Conservation (phyloP, 805 yeast genomes). For the Scheffersomyces spartinae region DNA sequence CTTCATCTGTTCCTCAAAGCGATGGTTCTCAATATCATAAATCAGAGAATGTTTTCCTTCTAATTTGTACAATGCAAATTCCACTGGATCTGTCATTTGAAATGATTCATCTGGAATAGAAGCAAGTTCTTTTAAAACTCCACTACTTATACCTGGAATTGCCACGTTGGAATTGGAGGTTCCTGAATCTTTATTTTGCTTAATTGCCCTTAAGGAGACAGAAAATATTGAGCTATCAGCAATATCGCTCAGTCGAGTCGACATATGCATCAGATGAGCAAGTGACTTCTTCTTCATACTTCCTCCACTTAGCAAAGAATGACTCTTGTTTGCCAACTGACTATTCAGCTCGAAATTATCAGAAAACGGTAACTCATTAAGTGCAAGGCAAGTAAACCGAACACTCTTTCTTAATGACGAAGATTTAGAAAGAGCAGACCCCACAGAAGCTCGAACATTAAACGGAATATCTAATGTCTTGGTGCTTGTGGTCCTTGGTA, state of each 20-base stretch:
- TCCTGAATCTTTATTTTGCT: slow-evolving; percentile 5
- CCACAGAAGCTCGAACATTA: slow-evolving; percentile 9
- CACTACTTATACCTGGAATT: slow-evolving; percentile 40
- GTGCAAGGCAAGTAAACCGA: slow-evolving; percentile 23
- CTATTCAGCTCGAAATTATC: too few relatives aligned
- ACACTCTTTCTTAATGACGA: slow-evolving; percentile 19
- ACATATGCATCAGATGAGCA: too few relatives aligned
- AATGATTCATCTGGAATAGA: slow-evolving; percentile 73
- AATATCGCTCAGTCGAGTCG: slow-evolving; percentile 15
- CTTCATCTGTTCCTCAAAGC: too few relatives aligned
- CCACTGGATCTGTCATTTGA: slow-evolving; percentile 56
- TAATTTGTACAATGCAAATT: slow-evolving; percentile 61
- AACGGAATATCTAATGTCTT: too few relatives aligned
- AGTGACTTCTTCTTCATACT: too few relatives aligned
- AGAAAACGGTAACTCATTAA: slow-evolving; percentile 28
- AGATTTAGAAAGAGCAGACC: slow-evolving; percentile 11
- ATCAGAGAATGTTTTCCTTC: slow-evolving; percentile 44
- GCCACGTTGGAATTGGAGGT: slow-evolving; percentile 32
- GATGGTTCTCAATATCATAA: too few relatives aligned
- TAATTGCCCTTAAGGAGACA: slow-evolving; percentile 10
- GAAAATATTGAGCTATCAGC: slow-evolving; percentile 27
- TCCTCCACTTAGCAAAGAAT: too few relatives aligned
- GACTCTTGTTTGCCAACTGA: too few relatives aligned
- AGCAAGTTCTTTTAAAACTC: slow-evolving; percentile 48
- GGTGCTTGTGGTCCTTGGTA: too few relatives aligned